phyloP scores from a whole-genome alignment of 2,329 filamentous ascomycete species.

The Mariannaea elegans region DNA sequence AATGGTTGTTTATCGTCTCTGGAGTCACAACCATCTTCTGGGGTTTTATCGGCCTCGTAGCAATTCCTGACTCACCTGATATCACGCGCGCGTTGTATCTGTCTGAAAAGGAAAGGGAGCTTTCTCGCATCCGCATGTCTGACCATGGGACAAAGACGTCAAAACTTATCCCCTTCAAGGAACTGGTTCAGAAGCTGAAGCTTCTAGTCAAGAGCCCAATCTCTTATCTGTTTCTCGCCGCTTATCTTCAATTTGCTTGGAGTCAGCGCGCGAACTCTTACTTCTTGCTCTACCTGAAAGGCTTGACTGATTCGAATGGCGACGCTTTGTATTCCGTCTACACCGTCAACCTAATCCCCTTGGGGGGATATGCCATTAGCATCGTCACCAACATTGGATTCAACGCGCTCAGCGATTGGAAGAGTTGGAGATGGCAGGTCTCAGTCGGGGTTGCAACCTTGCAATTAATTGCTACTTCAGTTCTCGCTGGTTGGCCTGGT shows the following conservation, averaged over 20 bases:
- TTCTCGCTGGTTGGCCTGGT: conserved; percentile 35
- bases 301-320: conserved; percentile 29
- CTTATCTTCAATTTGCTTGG: conserved; percentile 45
- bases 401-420: conserved; percentile 61
- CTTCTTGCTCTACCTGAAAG: conserved; percentile 48
- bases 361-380: conserved; percentile 48
- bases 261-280: conserved; percentile 49
- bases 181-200: conserved; percentile 25
- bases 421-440: conserved; percentile 58
- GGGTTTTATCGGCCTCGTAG: conserved; percentile 29
- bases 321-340: conserved; percentile 41
- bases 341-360: conserved; percentile 62
- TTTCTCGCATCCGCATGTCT: conserved; percentile 26
- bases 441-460: conserved; percentile 58
- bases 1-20: conserved; percentile 35
- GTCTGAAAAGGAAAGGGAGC: conserved; percentile 14
- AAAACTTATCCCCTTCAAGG: conserved; percentile 30
- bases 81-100: conserved; percentile 34
- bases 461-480: conserved; percentile 44
- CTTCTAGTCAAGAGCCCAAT: conserved; percentile 27
- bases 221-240: conserved; percentile 44
- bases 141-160: conserved; percentile 31
- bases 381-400: conserved; percentile 62
- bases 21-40: conserved; percentile 34
- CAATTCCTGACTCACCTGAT: conserved; percentile 34